These are phyloP conservation scores for Geotrichum phurueaensis DNA, from an alignment of 1,139 yeast genomes.

Conservation along the genomic window DNA sequence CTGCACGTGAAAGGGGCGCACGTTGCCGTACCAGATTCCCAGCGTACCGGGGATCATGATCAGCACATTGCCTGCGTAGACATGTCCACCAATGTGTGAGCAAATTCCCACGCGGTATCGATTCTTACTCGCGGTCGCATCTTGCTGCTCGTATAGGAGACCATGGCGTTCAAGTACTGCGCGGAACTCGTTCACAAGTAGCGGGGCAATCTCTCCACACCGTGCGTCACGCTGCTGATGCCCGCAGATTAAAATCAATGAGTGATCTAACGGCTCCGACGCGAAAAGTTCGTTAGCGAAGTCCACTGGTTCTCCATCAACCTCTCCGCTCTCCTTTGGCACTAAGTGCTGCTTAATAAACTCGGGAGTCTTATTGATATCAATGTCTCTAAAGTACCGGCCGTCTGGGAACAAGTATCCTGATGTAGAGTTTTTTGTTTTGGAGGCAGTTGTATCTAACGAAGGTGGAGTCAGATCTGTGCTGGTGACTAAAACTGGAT, in stretches of 20 bases:
- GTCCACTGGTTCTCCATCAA: background rate
- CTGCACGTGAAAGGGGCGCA: slow-evolving; percentile 57
- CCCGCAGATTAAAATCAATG: slow-evolving; percentile 54
- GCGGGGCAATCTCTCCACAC: slow-evolving; percentile 62
- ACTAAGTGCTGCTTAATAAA: slow-evolving; percentile 43
- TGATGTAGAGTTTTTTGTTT: slow-evolving; percentile 18
- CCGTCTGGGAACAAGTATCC: slow-evolving; percentile 54
- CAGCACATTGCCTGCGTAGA: slow-evolving; percentile 67
- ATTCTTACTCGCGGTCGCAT: slow-evolving; percentile 23
- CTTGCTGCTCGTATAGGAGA: slow-evolving; percentile 25
- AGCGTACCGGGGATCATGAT: slow-evolving; percentile 32
- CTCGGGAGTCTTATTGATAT: slow-evolving; percentile 31
- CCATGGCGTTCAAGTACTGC: slow-evolving; percentile 38
- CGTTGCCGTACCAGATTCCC: slow-evolving; percentile 68
- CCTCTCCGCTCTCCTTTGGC: background rate
- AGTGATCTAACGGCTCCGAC: slow-evolving; percentile 16
- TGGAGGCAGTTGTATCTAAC: slow-evolving; percentile 4
- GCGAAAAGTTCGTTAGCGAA: background rate
- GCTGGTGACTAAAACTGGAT: slow-evolving; percentile 52
- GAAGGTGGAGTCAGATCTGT: slow-evolving; percentile 26
- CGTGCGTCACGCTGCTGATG: slow-evolving; percentile 57
- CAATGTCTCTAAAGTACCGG: slow-evolving; percentile 37
- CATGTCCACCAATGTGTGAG: slow-evolving; percentile 75
- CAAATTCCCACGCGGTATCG: slow-evolving; percentile 49
- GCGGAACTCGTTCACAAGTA: slow-evolving; percentile 47